Percentiles rank a stretch among this genome's conserved stretches.
Conservation (phyloP, 2,329 filamentous ascomycete genomes). For the Ascochyta pisi region DNA sequence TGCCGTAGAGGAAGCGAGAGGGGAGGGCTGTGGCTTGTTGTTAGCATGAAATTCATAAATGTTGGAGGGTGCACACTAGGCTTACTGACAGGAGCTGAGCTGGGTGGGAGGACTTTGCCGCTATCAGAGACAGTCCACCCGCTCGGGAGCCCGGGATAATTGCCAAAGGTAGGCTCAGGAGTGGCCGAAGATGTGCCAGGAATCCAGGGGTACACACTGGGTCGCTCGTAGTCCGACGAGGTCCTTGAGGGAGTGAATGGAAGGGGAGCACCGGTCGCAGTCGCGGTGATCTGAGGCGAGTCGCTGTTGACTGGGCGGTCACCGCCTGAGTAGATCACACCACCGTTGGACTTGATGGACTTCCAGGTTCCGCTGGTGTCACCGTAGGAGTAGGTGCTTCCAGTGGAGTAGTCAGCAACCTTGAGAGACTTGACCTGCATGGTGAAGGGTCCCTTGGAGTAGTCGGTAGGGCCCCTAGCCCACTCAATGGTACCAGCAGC, state of each 20-base stretch:
- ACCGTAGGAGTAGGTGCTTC: slow-evolving; percentile 81
- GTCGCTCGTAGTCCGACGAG: slow-evolving; percentile 53
- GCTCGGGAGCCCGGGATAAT: slow-evolving; percentile 69
- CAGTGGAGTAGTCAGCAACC: slow-evolving; percentile 92
- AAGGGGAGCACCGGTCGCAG: slow-evolving; percentile 68
- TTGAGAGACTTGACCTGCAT: slow-evolving; percentile 82
- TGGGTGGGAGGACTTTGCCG: slow-evolving; percentile 79
- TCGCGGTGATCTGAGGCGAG: slow-evolving; percentile 69
- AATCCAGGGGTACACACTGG: slow-evolving; percentile 66
- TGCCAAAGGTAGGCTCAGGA: slow-evolving; percentile 53
- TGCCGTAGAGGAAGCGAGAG: slow-evolving; percentile 59
- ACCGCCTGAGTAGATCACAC: slow-evolving; percentile 70
- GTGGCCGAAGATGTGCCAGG: slow-evolving; percentile 61
- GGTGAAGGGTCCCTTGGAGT: slow-evolving; percentile 79
- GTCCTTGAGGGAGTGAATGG: slow-evolving; percentile 71
- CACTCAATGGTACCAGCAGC: slow-evolving; percentile 82
- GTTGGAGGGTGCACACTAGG: slow-evolving; percentile 31
- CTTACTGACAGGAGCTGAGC: slow-evolving; percentile 72
- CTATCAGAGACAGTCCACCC: slow-evolving; percentile 82
- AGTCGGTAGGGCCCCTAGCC: slow-evolving; percentile 87
- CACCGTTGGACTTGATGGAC: slow-evolving; percentile 82
- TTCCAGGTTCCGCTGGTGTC: slow-evolving; percentile 79
- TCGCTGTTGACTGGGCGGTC: slow-evolving; percentile 60
- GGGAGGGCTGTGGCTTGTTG: slow-evolving; percentile 56
- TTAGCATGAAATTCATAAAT: slow-evolving; percentile 21